Percentiles rank a stretch among this genome's conserved stretches.
Evolutionary conservation across 495 filamentous ascomycete genomes (phyloP).

Genomic region (Baudoinia panamericana): DNA sequence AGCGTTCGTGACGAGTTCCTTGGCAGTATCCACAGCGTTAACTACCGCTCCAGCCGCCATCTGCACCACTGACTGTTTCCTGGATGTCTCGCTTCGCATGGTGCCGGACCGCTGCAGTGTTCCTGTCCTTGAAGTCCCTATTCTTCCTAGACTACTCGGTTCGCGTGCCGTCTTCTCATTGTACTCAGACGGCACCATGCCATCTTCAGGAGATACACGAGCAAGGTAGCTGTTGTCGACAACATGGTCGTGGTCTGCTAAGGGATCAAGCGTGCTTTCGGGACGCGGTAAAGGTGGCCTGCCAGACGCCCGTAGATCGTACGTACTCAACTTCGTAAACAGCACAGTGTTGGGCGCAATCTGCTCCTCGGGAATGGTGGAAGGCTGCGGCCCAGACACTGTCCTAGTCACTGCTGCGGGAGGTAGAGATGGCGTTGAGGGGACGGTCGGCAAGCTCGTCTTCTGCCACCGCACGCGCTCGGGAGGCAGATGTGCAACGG

Average conservation of each 20-base stretch:
- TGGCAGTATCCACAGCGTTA: not conserved
- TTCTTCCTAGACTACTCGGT: not conserved
- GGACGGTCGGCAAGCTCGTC: slow-evolving; percentile 9
- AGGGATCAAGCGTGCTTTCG: not conserved
- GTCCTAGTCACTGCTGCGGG: not conserved
- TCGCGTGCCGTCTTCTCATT: not conserved
- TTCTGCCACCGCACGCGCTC: not conserved
- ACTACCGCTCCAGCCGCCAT: not conserved
- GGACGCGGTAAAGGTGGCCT: not conserved
- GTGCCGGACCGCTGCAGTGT: not conserved
- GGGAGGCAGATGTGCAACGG: not conserved
- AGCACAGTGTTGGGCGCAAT: not conserved
- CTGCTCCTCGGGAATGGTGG: not conserved
- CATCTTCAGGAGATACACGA: too few species aligned
- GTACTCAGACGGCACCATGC: too few species aligned
- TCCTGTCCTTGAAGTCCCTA: not conserved
- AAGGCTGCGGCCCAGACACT: not conserved
- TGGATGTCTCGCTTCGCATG: not conserved
- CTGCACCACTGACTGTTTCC: slow-evolving; percentile 2
- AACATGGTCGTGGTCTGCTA: not conserved
- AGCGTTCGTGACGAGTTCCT: not conserved
- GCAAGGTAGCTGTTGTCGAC: too few species aligned
- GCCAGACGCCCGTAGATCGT: not conserved
- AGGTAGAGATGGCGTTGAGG: not conserved
- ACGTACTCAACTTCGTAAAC: slow-evolving; percentile 1